Percentiles rank a stretch among this genome's conserved stretches.
Conservation (phyloP, 2,329 filamentous ascomycete genomes). For the Dichotomopilus funicola region DNA sequence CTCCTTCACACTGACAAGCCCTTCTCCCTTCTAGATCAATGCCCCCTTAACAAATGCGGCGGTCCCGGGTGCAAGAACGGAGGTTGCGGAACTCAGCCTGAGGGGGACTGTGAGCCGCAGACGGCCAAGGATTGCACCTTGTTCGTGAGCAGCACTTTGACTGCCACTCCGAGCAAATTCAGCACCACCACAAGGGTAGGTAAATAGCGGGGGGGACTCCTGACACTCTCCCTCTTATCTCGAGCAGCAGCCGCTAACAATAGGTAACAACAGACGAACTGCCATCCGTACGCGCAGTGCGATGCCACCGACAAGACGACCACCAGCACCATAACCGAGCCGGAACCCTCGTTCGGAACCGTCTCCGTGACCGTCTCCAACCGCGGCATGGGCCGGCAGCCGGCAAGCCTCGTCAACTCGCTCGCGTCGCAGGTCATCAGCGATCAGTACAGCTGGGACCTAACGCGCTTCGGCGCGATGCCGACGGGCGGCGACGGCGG, state of each 20-base stretch:
- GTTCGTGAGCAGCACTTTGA: neutral
- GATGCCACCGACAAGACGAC: neutral
- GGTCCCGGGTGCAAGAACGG: neutral
- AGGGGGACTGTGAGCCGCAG: neutral
- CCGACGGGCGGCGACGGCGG: neutral
- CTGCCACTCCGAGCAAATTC: neutral
- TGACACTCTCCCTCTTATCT: neutral
- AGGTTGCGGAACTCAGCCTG: neutral
- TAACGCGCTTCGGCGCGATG: neutral
- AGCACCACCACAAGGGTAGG: neutral
- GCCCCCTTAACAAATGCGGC: neutral
- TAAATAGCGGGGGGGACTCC: neutral
- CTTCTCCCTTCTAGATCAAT: neutral
- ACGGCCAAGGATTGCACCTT: neutral
- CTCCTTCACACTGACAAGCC: neutral
- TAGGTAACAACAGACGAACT: neutral
- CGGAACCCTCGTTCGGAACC: neutral
- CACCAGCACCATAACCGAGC: neutral
- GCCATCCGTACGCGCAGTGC: neutral
- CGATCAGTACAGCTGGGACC: neutral
- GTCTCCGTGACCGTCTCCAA: neutral
- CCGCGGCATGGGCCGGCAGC: neutral
- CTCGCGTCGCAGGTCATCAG: neutral
- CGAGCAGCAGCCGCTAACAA: neutral
- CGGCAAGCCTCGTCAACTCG: neutral